These are phyloP conservation scores for Diplodia scrobiculata DNA, from an alignment of 2,329 filamentous ascomycete genomes.

Conservation along the genomic window DNA sequence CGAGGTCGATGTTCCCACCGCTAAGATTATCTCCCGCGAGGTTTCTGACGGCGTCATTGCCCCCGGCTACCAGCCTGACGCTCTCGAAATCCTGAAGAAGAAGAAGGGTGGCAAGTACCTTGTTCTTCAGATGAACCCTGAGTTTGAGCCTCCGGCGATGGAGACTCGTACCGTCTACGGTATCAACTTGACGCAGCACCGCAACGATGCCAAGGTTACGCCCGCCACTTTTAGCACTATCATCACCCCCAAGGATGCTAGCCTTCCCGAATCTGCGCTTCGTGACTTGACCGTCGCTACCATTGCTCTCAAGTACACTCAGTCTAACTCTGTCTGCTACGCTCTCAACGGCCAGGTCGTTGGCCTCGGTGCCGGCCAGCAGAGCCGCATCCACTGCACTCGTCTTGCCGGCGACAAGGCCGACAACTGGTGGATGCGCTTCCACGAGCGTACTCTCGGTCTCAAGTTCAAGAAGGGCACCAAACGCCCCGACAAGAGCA, in stretches of 20 bases:
- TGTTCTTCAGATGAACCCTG: conserved; percentile 88
- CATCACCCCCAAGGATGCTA: conserved; percentile 79
- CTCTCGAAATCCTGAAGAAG: conserved; percentile 88
- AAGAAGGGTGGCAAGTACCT: conserved; percentile 99
- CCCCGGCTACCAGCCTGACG: conserved; percentile 79
- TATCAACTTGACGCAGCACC: conserved; percentile 82
- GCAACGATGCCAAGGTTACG: conserved; percentile 86
- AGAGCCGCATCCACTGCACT: conserved; percentile 98
- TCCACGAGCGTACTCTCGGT: conserved; percentile 82
- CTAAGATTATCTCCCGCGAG: conserved; percentile 96
- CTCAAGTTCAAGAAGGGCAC: conserved; percentile 98
- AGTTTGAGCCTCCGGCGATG: conserved; percentile 71
- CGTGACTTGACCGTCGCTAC: conserved; percentile 93
- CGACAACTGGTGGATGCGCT: conserved; percentile 99
- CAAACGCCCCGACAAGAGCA: conserved; percentile 96
- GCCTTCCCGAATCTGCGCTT: conserved; percentile 77
- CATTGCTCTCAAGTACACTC: conserved; percentile 96
- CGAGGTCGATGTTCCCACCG: conserved; percentile 85
- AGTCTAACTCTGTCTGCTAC: conserved; percentile 99
- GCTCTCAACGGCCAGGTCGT: conserved; percentile 90
- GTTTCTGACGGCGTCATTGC: conserved; percentile 97
- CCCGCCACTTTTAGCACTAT: conserved; percentile 82
- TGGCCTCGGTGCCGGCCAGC: conserved; percentile 92
- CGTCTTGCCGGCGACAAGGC: conserved; percentile 96
- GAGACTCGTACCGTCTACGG: conserved; percentile 91